Percentiles rank a stretch among this genome's conserved stretches.
Evolutionary conservation across 345 rosid genomes (phyloP).

Genomic region (Leavenworthia alabamica): DNA sequence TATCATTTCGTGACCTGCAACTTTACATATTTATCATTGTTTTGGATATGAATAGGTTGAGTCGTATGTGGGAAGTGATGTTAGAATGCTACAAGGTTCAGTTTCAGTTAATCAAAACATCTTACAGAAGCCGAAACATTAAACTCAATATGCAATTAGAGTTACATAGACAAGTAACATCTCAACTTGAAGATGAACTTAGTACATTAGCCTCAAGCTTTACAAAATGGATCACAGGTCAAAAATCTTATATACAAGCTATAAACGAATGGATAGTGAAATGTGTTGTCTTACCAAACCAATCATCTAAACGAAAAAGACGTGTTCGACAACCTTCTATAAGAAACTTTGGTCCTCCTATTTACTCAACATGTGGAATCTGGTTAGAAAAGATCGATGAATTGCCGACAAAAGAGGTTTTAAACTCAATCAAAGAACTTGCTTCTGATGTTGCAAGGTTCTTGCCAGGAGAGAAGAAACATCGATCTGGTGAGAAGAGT

Average conservation of each 20-base stretch:
- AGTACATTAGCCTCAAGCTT: slow-evolving; percentile 51
- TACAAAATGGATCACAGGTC: slow-evolving; percentile 70
- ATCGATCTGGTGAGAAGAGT: slow-evolving; percentile 30
- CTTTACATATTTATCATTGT: no score
- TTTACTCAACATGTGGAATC: slow-evolving; percentile 57
- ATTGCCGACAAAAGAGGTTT: slow-evolving; percentile 53
- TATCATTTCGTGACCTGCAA: no score
- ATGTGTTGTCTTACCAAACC: slow-evolving; percentile 42
- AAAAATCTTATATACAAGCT: slow-evolving; percentile 55
- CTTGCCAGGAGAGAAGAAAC: slow-evolving; percentile 62
- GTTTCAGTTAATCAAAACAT: slow-evolving; percentile 45
- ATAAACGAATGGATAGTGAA: slow-evolving; percentile 68
- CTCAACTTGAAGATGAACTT: slow-evolving; percentile 67
- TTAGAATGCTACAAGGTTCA: slow-evolving; percentile 79
- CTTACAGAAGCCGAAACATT: slow-evolving; percentile 38
- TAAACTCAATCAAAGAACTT: slow-evolving; percentile 53
- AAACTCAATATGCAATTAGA: slow-evolving; percentile 56
- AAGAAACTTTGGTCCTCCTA: slow-evolving; percentile 59
- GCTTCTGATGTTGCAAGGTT: slow-evolving; percentile 54
- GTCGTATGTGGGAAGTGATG: slow-evolving; percentile 97
- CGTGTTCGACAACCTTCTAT: slow-evolving; percentile 13
- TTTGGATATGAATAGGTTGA: slow-evolving; percentile 49
- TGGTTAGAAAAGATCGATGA: slow-evolving; percentile 60
- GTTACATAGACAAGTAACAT: slow-evolving; percentile 51
- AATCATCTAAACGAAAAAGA: slow-evolving; percentile 37